Base-by-base conservation (phyloP, 495 filamentous ascomycete genomes). In the Talaromyces adpressus region DNA sequence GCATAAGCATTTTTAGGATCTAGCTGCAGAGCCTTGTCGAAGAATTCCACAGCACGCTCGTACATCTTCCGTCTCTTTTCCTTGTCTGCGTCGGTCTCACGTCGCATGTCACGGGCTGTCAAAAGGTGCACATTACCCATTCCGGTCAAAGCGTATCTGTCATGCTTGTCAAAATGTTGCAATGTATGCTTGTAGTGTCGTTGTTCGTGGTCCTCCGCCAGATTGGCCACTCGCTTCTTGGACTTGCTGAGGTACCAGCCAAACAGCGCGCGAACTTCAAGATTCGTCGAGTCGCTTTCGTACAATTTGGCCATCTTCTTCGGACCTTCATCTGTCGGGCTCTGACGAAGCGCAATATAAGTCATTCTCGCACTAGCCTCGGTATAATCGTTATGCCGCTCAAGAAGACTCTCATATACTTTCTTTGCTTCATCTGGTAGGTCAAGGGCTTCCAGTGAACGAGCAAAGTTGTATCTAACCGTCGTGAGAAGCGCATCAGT, bases 181-280 rank as follows among this genome's bases (percentile, higher is more conserved):
- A 98, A 80, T 1, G 92, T 96, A 70, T 98, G 92, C 76, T 98
- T 98, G 80, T 93, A 93, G 70, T 97, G 92, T 5, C 92, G 85
- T 67, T 95, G 86, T 72, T 98, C 94, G 25, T 84, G 87, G 67
- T 98, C 94, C 63, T 98, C 95, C 12, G 85, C 86, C 57, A 97
- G 81, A 69, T 95, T 93, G 54, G 84, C 75, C 2, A 85, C 84
- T 25, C 88, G 82, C 73, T 91, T 93, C 74, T 92, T 92, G 45
- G 90, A 88, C 63, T 87, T 87, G 69, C 88, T 89, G 2, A 96
- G 83, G 71, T 94, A 98, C 95, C 95, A 98, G 2, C 92, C 93
- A 65, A 94, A 95, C 60, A 98, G 75, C 1, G 93, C 83, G 29
- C 94, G 89, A 7, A 97, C 93, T 71, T 98, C 94, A 16, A 98